phyloP scores from a whole-genome alignment of 2,329 filamentous ascomycete genomes.

The Botrytis galanthina region DNA sequence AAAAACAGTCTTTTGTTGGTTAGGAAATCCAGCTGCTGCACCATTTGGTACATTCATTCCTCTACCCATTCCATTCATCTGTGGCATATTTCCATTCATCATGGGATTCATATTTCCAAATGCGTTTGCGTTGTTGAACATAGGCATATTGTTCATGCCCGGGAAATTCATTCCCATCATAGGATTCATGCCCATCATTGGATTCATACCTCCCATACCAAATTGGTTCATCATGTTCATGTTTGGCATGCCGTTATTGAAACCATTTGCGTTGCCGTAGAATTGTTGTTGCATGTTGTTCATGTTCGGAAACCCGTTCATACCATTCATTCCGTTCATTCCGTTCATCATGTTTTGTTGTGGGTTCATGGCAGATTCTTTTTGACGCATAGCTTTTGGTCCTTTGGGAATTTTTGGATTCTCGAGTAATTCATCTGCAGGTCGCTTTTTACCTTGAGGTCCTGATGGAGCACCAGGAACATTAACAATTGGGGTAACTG shows the following conservation, averaged over 20 bases:
- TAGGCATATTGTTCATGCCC: slow-evolving; percentile 44
- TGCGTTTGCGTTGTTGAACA: slow-evolving; percentile 34
- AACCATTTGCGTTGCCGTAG: slow-evolving; percentile 30
- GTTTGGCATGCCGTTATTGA: slow-evolving; percentile 23
- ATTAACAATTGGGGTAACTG: not conserved
- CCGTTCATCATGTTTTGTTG: slow-evolving; percentile 43
- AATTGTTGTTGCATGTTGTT: slow-evolving; percentile 26
- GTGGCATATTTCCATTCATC: slow-evolving; percentile 38
- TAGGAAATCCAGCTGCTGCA: slow-evolving; percentile 46
- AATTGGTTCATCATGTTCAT: slow-evolving; percentile 38
- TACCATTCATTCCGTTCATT: slow-evolving; percentile 41
- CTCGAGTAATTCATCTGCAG: slow-evolving; percentile 69
- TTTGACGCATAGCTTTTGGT: slow-evolving; percentile 62
- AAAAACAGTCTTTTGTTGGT: slow-evolving; percentile 52
- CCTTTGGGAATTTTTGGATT: slow-evolving; percentile 65
- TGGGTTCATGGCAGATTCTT: slow-evolving; percentile 43
- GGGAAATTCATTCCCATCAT: slow-evolving; percentile 36
- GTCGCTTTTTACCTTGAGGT: slow-evolving; percentile 65
- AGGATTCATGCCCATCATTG: slow-evolving; percentile 44
- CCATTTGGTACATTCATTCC: slow-evolving; percentile 39
- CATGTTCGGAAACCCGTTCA: slow-evolving; percentile 38
- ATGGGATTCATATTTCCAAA: slow-evolving; percentile 29
- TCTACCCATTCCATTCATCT: slow-evolving; percentile 38
- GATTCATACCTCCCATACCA: slow-evolving; percentile 41
- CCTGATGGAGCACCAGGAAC: slow-evolving; percentile 17